Evolutionary conservation across 208 protist genomes (phyloP).

Genomic region (Trypanosoma congolense): DNA sequence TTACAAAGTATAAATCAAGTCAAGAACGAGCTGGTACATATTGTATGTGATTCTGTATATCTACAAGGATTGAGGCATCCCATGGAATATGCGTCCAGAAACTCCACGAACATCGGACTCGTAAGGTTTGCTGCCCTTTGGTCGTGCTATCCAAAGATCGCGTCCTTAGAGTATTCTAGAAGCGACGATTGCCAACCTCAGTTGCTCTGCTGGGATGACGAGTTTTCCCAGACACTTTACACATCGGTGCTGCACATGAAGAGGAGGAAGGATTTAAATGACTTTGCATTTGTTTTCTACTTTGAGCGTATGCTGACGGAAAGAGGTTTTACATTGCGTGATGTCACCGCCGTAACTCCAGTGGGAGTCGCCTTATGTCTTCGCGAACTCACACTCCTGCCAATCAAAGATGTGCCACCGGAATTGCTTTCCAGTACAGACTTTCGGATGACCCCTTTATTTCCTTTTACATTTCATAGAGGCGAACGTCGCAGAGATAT

Average conservation of each 20-base stretch:
- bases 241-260: slow-evolving; percentile 44
- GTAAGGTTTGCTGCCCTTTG: slow-evolving; percentile 72
- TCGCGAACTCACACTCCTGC: slow-evolving; percentile 56
- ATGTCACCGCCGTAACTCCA: slow-evolving; percentile 60
- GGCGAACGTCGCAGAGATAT: slow-evolving; percentile 44
- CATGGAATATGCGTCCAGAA: slow-evolving; percentile 40
- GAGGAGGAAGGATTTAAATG: slow-evolving; percentile 38
- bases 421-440: slow-evolving; percentile 53
- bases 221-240: slow-evolving; percentile 41
- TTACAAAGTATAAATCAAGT: slow-evolving; percentile 77
- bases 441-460: slow-evolving; percentile 49
- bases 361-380: slow-evolving; percentile 70
- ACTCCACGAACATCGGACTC: slow-evolving; percentile 65
- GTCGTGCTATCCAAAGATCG: slow-evolving; percentile 74
- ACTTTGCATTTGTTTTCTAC: slow-evolving; percentile 61
- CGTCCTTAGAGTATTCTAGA: slow-evolving; percentile 70
- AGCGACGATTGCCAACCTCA: slow-evolving; percentile 39
- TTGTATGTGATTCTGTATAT: slow-evolving; percentile 68
- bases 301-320: slow-evolving; percentile 81
- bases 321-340: slow-evolving; percentile 69
- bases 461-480: slow-evolving; percentile 28
- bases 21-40: slow-evolving; percentile 62
- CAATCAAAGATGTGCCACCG: slow-evolving; percentile 42
- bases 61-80: slow-evolving; percentile 43
- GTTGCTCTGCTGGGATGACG: slow-evolving; percentile 84